These are phyloP conservation scores for Hortaea sp. DNA, from an alignment of 2,329 filamentous ascomycete species.

Conservation along the genomic window DNA sequence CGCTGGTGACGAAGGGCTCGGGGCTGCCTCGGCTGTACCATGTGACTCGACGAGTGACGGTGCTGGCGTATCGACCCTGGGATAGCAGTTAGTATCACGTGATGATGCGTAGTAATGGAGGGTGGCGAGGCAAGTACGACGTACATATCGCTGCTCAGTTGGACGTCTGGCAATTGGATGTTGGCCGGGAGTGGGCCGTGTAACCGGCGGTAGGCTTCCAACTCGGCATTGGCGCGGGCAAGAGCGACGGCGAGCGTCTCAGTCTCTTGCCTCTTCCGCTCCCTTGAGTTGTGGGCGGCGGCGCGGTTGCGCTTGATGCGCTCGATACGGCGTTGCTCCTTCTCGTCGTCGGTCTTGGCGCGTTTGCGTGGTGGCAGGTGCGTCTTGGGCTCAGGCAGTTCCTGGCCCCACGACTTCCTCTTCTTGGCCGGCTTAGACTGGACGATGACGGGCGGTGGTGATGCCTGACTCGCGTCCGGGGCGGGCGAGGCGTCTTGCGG, in stretches of 20 bases:
- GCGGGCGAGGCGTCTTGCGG: neutral
- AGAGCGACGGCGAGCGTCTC: constrained; percentile 60
- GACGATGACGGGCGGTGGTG: constrained; percentile 21
- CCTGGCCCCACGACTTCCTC: constrained; percentile 95
- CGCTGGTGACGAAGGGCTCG: constrained; percentile 18
- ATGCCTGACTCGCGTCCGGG: neutral
- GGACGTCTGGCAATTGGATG: constrained; percentile 24
- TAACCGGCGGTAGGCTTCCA: constrained; percentile 21
- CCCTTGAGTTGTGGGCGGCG: constrained; percentile 89
- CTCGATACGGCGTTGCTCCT: constrained; percentile 95
- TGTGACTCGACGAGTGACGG: constrained; percentile 21
- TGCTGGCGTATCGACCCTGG: constrained; percentile 15
- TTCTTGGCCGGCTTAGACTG: constrained; percentile 25
- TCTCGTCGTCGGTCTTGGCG: constrained; percentile 97
- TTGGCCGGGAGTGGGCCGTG: constrained; percentile 23
- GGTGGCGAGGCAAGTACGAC: neutral
- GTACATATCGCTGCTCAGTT: constrained; percentile 17
- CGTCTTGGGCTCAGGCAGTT: constrained; percentile 92
- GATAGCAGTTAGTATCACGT: neutral
- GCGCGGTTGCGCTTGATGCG: constrained; percentile 92
- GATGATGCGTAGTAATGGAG: too few relatives aligned
- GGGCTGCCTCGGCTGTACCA: constrained; percentile 14
- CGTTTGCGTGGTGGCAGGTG: constrained; percentile 92
- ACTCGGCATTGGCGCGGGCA: constrained; percentile 21
- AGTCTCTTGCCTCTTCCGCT: constrained; percentile 83